phyloP scores from a whole-genome alignment of 1,139 yeast genomes.

The Kodamaea fungicola region DNA sequence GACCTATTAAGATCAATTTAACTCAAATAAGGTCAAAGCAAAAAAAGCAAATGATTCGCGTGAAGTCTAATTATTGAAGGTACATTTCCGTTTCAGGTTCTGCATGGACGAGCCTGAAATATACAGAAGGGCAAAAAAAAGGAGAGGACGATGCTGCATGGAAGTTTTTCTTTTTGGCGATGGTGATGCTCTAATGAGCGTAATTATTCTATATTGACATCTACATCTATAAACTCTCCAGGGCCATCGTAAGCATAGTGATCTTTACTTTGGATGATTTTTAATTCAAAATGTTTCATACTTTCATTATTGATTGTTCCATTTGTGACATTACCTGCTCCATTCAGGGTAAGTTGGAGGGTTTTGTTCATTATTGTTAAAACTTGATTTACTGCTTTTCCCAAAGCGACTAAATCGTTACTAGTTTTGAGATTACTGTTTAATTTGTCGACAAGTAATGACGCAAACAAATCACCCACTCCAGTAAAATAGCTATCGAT shows the following conservation, averaged over 20 bases:
- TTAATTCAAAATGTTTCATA: conserved; percentile 42
- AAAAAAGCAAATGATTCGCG: too few species aligned
- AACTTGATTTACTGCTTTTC: conserved; percentile 45
- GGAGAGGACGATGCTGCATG: background rate
- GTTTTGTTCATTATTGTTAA: conserved; percentile 48
- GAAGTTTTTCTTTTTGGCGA: background rate
- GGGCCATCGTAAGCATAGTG: conserved; percentile 24
- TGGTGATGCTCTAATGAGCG: too few species aligned
- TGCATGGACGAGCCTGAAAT: background rate
- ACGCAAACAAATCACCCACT: conserved; percentile 88
- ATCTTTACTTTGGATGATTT: conserved; percentile 34
- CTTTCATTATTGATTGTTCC: conserved; percentile 36
- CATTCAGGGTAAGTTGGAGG: conserved; percentile 34
- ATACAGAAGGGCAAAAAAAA: background rate
- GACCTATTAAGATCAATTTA: too few species aligned
- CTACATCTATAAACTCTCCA: conserved; percentile 14
- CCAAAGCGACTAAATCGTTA: conserved; percentile 13
- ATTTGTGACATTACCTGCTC: conserved; percentile 2
- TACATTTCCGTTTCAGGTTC: background rate
- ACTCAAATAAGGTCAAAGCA: too few species aligned
- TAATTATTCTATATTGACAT: conserved; percentile 1
- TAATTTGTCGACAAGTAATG: conserved; percentile 63
- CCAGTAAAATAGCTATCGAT: conserved; percentile 83
- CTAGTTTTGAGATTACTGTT: conserved; percentile 21
- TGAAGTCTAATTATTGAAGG: background rate